Evolutionary conservation across 495 filamentous ascomycete genomes (phyloP), one percentile per base, ranked within the genome.

Genomic region (Neurospora terricola): DNA sequence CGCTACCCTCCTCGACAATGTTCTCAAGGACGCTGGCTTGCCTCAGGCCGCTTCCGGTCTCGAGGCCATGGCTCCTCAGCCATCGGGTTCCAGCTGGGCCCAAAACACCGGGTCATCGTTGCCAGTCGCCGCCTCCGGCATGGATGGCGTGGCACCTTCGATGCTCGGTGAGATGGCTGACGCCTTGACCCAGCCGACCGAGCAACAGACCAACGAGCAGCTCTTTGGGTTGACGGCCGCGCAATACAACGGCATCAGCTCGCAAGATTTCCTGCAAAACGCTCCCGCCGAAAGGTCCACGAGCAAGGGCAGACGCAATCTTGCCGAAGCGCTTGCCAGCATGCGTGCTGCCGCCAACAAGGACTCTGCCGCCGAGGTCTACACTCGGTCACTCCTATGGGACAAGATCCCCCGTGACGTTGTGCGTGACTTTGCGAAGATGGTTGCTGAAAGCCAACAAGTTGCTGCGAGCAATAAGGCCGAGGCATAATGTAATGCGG

Each of bases 361-460:
- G 77, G 84, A 88, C 72, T 87, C 86, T 70, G 93, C 89, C 42
- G 91, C 92, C 38, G 94, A 97, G 77, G 93, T 98, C 54, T 97
- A 98, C 83, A 96, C 93, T 37, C 87, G 95, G 38, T 96, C 93
- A 69, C 87, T 99, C 73, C 90, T 99, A 76, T 98, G 94, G 94
- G 94, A 97, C 77, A 91, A 92, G 79, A 92, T 99, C 74, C 94
- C 96, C 66, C 85, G 89, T 75, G 94, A 99, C 78, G 93, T 98
- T 66, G 94, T 99, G 70, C 89, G 90, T 73, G 92, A 95, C 82
- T 99, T 98, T 84, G 91, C 91, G 77, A 90, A 92, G 78, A 93
- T 97, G 89, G 93, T 96, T 73, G 87, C 88, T 81, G 86, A 91
- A 75, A 83, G 80, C 81, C 84, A 79, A 48, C 78, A 81, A 68